Evolutionary conservation across 2,329 filamentous ascomycete species (phyloP).

Genomic region (Neoscytalidium dimidiatum): DNA sequence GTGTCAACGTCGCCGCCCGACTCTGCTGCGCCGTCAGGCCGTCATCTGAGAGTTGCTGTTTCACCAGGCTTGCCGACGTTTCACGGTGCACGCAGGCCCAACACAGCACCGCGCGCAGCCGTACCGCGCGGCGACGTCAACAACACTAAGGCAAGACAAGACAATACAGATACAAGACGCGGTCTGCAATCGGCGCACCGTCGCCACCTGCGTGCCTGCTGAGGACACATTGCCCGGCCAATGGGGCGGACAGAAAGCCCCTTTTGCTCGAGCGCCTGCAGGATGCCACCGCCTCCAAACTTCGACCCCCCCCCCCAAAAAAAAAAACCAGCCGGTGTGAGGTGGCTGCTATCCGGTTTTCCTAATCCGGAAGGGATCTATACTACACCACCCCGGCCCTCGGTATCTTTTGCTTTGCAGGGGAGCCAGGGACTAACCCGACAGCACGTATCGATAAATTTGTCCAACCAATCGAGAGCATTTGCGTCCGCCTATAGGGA

Average conservation of each 20-base stretch:
- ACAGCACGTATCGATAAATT: not conserved
- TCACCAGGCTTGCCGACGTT: constrained; percentile 20
- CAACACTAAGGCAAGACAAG: not conserved
- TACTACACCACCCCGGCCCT: not conserved
- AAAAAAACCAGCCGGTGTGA: not conserved
- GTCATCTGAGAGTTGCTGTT: constrained; percentile 7
- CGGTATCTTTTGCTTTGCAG: not conserved
- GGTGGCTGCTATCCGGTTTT: not conserved
- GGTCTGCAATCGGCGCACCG: not conserved
- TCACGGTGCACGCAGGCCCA: constrained; percentile 12
- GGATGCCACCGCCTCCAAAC: not conserved
- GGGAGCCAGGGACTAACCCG: not conserved
- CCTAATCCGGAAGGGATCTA: constrained; percentile 6
- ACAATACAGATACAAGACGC: too few species aligned
- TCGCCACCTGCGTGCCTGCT: not conserved
- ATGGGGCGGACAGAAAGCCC: not conserved
- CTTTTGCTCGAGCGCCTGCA: not conserved
- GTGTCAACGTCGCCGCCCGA: not conserved
- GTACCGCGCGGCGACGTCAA: not conserved
- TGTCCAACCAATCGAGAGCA: not conserved
- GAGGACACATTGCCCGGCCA: not conserved
- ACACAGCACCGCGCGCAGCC: not conserved
- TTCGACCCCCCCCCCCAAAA: not conserved
- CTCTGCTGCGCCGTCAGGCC: not conserved
- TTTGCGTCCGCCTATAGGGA: not conserved